Evolutionary conservation across 2,329 filamentous ascomycete species (phyloP), one percentile per base, ranked within the genome.

Genomic region (Achaetomium macrosporum): DNA sequence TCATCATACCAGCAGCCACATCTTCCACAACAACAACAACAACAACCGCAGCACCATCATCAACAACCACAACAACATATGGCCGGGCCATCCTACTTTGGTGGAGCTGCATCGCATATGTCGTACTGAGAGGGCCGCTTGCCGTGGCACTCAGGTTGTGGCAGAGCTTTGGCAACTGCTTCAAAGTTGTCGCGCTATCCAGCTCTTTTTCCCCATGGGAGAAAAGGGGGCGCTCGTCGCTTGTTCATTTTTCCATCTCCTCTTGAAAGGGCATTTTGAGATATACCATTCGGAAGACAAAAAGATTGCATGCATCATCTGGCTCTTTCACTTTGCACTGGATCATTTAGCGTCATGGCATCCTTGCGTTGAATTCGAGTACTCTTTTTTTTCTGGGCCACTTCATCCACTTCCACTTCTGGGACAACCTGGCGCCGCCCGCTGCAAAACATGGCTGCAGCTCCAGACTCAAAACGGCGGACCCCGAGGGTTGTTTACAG

Each of bases 31-130:
- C 57, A 64, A n/a, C 69, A 71, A 47, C 69, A 68, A 55, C 68
- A 70, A 54, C 70, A 72, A 53, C 68, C 60, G 58, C 56, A 56
- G 25, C 47, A 56, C 39, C 47, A 47, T 9, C 62, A 72, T 45
- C 57, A 64, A 15, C 69, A 71, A 47, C 69, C 68, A 54, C 68
- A 70, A 54, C 69, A 72, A 54, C 74, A 75, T 55, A 66, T 73
- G 58, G 76, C 78, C 55, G 70, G 73, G 63, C 62, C 72, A 54
- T 62, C 71, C 16, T 74, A 75, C 63, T 72, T 72, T 65, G 74
- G 75, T 50, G 66, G 71, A 35, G 69, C 73, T 35, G 13, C 54
- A 29, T 57, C 53, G n/a, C 55, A 57, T 43, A 59, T 60, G 58
- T 50, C 54, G 20, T 62, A 56, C 53, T 62, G 56, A 61, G 49